Conservation (phyloP, 2,329 filamentous ascomycete genomes). For the Hypocreales sp. region DNA sequence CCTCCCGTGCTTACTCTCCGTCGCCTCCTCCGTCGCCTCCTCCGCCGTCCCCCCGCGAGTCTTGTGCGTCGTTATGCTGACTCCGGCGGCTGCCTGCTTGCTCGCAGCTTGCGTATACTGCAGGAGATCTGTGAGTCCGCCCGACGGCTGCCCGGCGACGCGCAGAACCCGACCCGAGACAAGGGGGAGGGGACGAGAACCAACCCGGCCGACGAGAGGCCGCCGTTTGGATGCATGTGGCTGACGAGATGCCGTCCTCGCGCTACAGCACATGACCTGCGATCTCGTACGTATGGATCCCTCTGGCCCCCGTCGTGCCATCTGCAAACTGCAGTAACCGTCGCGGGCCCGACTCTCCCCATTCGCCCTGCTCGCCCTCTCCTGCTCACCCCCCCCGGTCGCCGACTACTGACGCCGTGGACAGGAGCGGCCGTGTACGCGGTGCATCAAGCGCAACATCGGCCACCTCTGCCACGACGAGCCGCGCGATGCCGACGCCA, state of each 20-base stretch:
- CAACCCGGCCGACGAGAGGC: too few relatives aligned
- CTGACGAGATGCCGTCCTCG: constrained; percentile 7
- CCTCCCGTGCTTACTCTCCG: constrained; percentile 1
- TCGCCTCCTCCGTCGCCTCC: too few relatives aligned
- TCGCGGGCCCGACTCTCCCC: neutral
- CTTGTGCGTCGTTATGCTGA: too few relatives aligned
- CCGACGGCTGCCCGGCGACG: neutral
- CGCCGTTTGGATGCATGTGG: constrained; percentile 1
- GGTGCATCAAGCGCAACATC: constrained; percentile 97
- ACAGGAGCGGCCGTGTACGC: constrained; percentile 87
- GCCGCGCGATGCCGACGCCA: constrained; percentile 68
- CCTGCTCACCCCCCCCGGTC: neutral
- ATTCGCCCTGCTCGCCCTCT: constrained; percentile 1
- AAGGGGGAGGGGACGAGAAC: neutral
- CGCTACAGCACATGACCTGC: constrained; percentile 71
- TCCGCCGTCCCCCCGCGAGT: neutral
- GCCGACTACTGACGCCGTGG: constrained; percentile 13
- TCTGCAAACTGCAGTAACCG: neutral
- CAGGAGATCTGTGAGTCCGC: constrained; percentile 68
- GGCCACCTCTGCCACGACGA: constrained; percentile 97
- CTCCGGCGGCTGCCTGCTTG: too few relatives aligned
- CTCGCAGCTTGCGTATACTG: constrained; percentile 68
- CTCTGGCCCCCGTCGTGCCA: constrained; percentile 2
- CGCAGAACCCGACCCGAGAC: neutral
- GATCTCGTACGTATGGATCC: constrained; percentile 60